phyloP scores from a whole-genome alignment of 768 basidiomycete species.

The Termitomyces sp. region DNA sequence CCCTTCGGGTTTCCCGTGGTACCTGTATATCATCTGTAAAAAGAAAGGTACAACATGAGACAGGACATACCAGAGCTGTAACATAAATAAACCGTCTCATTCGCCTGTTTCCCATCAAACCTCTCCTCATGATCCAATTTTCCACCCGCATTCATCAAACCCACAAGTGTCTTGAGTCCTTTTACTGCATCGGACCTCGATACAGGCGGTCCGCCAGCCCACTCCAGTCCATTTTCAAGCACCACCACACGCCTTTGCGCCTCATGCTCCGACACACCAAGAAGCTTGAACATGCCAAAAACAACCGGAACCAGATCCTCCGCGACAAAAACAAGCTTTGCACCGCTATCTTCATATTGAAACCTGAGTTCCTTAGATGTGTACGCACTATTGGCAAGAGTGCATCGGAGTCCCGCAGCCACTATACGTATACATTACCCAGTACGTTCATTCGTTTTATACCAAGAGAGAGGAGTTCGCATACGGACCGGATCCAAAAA shows the following conservation, averaged over 20 bases:
- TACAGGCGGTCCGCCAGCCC: constrained; percentile 35
- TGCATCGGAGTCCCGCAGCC: constrained; percentile 63
- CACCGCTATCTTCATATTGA: constrained; percentile 66
- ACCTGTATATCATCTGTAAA: constrained; percentile 31
- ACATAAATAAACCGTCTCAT: constrained; percentile 62
- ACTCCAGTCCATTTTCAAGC: constrained; percentile 39
- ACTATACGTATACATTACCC: constrained; percentile 18
- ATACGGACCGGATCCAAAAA: constrained; percentile 40
- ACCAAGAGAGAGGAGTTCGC: neutral
- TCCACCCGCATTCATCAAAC: constrained; percentile 37
- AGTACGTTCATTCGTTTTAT: neutral
- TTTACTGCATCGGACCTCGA: constrained; percentile 2
- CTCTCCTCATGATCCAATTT: constrained; percentile 45
- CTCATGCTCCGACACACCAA: constrained; percentile 41
- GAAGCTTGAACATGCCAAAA: constrained; percentile 48
- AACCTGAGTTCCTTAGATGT: constrained; percentile 61
- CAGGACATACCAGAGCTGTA: constrained; percentile 38
- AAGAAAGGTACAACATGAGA: neutral
- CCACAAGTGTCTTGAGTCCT: constrained; percentile 14
- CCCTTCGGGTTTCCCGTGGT: constrained; percentile 81
- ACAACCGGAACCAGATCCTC: constrained; percentile 55
- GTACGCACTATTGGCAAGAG: constrained; percentile 74
- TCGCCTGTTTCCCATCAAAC: constrained; percentile 44
- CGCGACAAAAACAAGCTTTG: constrained; percentile 57
- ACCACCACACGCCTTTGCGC: constrained; percentile 53